Evolutionary conservation across 257 asterid species (phyloP).

Genomic region (Solanum medicagineum): DNA sequence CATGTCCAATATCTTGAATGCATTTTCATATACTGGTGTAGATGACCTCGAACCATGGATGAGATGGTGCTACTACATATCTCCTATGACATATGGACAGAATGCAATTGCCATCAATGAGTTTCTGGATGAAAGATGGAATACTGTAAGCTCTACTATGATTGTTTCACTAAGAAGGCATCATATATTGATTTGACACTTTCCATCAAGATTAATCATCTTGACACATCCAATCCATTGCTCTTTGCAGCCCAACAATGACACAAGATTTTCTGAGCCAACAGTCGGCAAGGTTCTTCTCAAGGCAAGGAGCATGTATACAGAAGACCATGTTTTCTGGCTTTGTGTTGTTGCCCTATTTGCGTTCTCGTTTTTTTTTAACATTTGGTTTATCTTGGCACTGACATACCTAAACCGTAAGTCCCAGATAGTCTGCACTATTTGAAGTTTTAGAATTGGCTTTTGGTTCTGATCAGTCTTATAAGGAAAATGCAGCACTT

Average conservation of each 20-base stretch:
- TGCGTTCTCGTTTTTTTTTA: slow-evolving; percentile 74
- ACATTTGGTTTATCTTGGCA: slow-evolving; percentile 53
- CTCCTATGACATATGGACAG: slow-evolving; percentile 31
- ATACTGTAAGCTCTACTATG: slow-evolving; percentile 3
- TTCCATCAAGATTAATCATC: background rate
- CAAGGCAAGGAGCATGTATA: slow-evolving; percentile 71
- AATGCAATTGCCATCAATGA: slow-evolving; percentile 22
- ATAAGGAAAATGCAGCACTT: slow-evolving; percentile 36
- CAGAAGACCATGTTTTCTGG: slow-evolving; percentile 76
- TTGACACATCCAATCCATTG: background rate
- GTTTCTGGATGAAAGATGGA: slow-evolving; percentile 24
- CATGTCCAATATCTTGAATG: background rate
- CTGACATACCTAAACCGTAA: slow-evolving; percentile 70
- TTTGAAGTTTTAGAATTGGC: background rate
- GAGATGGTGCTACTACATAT: slow-evolving; percentile 16
- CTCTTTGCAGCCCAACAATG: slow-evolving; percentile 45
- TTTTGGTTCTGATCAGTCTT: slow-evolving; percentile 7
- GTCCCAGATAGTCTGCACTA: background rate
- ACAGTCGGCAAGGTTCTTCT: slow-evolving; percentile 94
- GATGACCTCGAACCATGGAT: slow-evolving; percentile 25
- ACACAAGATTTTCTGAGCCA: slow-evolving; percentile 34
- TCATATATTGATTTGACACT: background rate
- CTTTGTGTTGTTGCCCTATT: slow-evolving; percentile 62
- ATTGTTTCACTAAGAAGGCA: background rate
- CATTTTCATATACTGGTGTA: background rate